Evolutionary conservation across 139 green algal species (phyloP).

Genomic region (Picocystis salinarum): DNA sequence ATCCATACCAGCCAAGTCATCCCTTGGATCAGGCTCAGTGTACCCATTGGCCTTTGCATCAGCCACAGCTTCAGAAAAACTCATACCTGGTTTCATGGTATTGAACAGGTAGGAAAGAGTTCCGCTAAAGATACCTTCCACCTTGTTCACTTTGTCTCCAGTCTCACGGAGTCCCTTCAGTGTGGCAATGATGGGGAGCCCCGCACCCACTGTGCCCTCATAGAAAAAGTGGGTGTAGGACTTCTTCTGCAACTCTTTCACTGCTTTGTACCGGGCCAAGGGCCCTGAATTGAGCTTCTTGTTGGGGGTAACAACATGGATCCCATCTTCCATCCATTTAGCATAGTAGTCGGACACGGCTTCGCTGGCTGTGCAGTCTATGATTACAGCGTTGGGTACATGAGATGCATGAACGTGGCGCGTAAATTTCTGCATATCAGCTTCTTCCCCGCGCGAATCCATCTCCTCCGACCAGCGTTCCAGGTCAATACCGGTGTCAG

Average conservation of each 20-base stretch:
- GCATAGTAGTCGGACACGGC: conserved; percentile 20
- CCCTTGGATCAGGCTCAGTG: conserved; percentile 88
- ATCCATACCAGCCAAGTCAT: conserved; percentile 82
- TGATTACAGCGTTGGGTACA: conserved; percentile 35
- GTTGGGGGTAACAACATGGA: conserved; percentile 35
- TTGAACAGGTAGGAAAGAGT: conserved; percentile 99
- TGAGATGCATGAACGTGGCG: neutral
- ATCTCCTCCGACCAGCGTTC: conserved; percentile 51
- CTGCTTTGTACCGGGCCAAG: conserved; percentile 51
- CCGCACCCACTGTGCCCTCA: conserved; percentile 78
- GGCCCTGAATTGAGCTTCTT: conserved; percentile 84
- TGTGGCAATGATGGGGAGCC: conserved; percentile 83
- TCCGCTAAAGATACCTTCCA: conserved; percentile 41
- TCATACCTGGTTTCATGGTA: conserved; percentile 27
- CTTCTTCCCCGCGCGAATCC: conserved; percentile 2
- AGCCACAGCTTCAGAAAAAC: conserved; percentile 66
- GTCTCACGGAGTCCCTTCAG: conserved; percentile 74
- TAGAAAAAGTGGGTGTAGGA: conserved; percentile 95
- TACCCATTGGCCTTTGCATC: conserved; percentile 67
- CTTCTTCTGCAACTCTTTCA: conserved; percentile 58
- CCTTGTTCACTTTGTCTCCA: conserved; percentile 60
- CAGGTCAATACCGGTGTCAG: conserved; percentile 52
- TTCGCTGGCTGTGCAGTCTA: conserved; percentile 82
- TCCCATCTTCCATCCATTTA: conserved; percentile 67
- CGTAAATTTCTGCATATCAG: neutral